Conservation (phyloP, 495 filamentous ascomycete species). For the Bacidia gigantensis region DNA sequence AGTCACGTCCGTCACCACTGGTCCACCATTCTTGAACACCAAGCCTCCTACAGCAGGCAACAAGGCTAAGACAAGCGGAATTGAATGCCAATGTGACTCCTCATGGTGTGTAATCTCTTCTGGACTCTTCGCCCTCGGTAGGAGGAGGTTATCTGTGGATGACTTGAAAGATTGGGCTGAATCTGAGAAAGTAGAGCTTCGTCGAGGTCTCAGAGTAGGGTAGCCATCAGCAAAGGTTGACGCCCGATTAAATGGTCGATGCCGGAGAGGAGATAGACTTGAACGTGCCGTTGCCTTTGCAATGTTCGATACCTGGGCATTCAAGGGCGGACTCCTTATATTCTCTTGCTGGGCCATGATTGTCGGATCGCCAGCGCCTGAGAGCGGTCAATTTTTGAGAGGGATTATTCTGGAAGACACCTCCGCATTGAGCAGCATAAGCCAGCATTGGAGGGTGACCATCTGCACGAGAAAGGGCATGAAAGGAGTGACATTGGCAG, state of each 20-base stretch:
- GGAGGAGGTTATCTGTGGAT: conserved; percentile 59
- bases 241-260: conserved; percentile 29
- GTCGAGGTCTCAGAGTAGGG: conserved; percentile 33
- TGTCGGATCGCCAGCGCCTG: not conserved
- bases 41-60: conserved; percentile 75
- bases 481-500: not conserved
- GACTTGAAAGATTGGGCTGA: conserved; percentile 50
- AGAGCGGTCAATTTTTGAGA: not conserved
- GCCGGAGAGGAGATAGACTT: conserved; percentile 24
- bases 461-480: not conserved
- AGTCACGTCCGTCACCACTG: conserved; percentile 71
- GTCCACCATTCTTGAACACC: conserved; percentile 70
- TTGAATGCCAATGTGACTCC: conserved; percentile 56
- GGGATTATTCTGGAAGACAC: not conserved
- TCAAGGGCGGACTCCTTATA: conserved; percentile 1
- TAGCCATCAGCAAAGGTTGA: conserved; percentile 28
- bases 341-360: conserved; percentile 7
- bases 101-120: conserved; percentile 26
- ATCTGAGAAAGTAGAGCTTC: conserved; percentile 66
- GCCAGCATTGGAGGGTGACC: not conserved
- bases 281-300: conserved; percentile 7
- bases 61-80: conserved; percentile 68
- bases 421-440: not conserved
- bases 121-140: conserved; percentile 39
- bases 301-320: not conserved